A percentile compares a stretch with the other conserved stretches of the same genome.
These are phyloP conservation scores for Astraeus odoratus DNA, from an alignment of 768 basidiomycete species.

Conservation along the genomic window DNA sequence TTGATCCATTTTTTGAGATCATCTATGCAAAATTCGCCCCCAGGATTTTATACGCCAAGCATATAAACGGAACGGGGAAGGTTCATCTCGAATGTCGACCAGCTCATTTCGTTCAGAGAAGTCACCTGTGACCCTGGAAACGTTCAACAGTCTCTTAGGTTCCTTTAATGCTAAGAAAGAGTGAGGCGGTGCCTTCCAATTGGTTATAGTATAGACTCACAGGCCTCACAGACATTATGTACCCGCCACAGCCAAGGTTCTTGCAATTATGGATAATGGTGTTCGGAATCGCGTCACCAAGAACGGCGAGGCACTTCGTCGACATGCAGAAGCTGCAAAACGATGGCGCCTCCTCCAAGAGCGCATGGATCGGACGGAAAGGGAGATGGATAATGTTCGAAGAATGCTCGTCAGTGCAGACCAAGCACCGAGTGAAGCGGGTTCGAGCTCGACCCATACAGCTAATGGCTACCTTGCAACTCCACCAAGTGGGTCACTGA, in stretches of 20 bases:
- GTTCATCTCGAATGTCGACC: constrained; percentile 34
- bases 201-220: constrained; percentile 10
- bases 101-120: constrained; percentile 45
- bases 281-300: constrained; percentile 90
- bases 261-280: constrained; percentile 91
- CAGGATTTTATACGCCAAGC: constrained; percentile 87
- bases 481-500: constrained; percentile 41
- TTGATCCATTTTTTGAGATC: constrained; percentile 5
- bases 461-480: constrained; percentile 60
- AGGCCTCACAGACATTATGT: constrained; percentile 70
- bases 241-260: constrained; percentile 87
- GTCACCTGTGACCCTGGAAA: constrained; percentile 48
- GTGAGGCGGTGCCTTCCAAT: constrained; percentile 35
- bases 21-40: background rate
- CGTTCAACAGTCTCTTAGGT: constrained; percentile 59
- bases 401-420: constrained; percentile 46
- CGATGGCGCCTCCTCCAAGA: constrained; percentile 79
- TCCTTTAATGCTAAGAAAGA: constrained; percentile 87
- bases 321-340: constrained; percentile 84
- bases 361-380: constrained; percentile 72
- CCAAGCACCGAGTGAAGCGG: constrained; percentile 56
- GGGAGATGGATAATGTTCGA: constrained; percentile 71
- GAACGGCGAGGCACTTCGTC: constrained; percentile 90
- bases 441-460: constrained; percentile 57
- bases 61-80: constrained; percentile 50